phyloP scores from a whole-genome alignment of 495 filamentous ascomycete genomes.

The Parmelia sp. region DNA sequence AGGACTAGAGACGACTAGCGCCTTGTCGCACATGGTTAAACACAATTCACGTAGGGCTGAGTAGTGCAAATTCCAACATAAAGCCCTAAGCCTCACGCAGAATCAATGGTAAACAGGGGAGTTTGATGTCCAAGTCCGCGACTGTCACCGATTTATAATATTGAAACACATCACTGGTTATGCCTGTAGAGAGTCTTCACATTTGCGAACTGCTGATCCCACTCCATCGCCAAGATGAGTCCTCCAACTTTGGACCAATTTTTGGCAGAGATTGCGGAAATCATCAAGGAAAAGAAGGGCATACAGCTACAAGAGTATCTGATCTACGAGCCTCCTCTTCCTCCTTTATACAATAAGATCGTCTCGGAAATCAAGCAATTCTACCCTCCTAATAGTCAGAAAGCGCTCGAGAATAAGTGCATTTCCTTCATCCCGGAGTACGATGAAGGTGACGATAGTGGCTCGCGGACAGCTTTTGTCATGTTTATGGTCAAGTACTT shows the following conservation, averaged over 20 bases:
- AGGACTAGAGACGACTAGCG: not conserved
- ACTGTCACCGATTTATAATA: not conserved
- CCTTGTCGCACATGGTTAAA: not conserved
- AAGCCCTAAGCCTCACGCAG: too few species aligned
- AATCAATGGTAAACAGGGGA: too few species aligned
- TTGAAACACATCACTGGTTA: not conserved
- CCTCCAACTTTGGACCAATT: slow-evolving; percentile 52
- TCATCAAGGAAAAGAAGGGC: slow-evolving; percentile 51
- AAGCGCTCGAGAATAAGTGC: slow-evolving; percentile 53
- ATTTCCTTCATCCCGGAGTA: slow-evolving; percentile 49
- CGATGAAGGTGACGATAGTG: slow-evolving; percentile 50
- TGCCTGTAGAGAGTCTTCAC: not conserved
- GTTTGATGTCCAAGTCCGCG: not conserved
- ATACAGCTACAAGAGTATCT: slow-evolving; percentile 50
- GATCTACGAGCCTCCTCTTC: slow-evolving; percentile 58
- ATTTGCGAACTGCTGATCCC: not conserved
- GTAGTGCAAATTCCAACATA: too few species aligned
- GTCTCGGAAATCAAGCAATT: slow-evolving; percentile 53
- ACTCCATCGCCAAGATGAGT: slow-evolving; percentile 24
- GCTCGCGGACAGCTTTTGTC: slow-evolving; percentile 67
- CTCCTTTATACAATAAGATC: slow-evolving; percentile 61
- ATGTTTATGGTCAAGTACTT: slow-evolving; percentile 75
- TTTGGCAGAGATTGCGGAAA: slow-evolving; percentile 45
- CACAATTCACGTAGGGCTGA: too few species aligned
- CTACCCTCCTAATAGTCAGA: slow-evolving; percentile 46